Percentiles rank a stretch among this genome's conserved stretches.
phyloP scores from a whole-genome alignment of 1,284 basidiomycete species.

The Laetiporus sulphureus region DNA sequence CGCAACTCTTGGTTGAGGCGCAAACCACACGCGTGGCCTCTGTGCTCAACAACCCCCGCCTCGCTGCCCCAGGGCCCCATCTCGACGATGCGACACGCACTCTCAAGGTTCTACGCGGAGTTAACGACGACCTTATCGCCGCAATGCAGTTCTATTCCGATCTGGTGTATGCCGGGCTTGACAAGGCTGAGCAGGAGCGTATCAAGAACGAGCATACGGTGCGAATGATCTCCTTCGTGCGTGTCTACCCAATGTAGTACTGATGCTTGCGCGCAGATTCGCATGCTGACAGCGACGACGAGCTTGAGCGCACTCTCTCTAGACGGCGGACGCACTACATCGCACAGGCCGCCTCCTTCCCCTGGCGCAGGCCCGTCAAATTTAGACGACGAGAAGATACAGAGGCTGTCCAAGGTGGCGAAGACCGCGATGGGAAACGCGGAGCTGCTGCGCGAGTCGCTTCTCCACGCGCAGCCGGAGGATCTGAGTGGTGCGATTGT shows the following conservation, averaged over 20 bases:
- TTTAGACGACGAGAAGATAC: slow-evolving; percentile 68
- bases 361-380: slow-evolving; percentile 19
- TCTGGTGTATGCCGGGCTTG: slow-evolving; percentile 39
- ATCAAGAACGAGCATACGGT: slow-evolving; percentile 21
- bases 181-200: slow-evolving; percentile 23
- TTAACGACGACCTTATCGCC: slow-evolving; percentile 46
- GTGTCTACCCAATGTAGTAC: no score
- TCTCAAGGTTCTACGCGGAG: slow-evolving; percentile 52
- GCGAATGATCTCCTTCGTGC: not conserved
- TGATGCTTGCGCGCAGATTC: not conserved
- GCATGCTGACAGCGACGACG: slow-evolving; percentile 1
- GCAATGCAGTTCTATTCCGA: slow-evolving; percentile 53
- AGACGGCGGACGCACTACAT: not conserved
- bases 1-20: slow-evolving; percentile 64
- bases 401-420: slow-evolving; percentile 69
- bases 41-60: slow-evolving; percentile 50
- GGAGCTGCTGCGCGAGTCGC: slow-evolving; percentile 52
- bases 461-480: slow-evolving; percentile 58
- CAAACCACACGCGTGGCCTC: slow-evolving; percentile 77
- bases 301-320: not conserved
- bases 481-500: slow-evolving; percentile 50
- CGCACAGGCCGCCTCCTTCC: slow-evolving; percentile 3
- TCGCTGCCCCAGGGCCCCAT: slow-evolving; percentile 7
- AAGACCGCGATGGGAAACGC: slow-evolving; percentile 70
- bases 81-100: slow-evolving; percentile 46